Evolutionary conservation across 2,329 filamentous ascomycete species (phyloP), one percentile per base, ranked within the genome.

Genomic region (Lecanicillium sp.): DNA sequence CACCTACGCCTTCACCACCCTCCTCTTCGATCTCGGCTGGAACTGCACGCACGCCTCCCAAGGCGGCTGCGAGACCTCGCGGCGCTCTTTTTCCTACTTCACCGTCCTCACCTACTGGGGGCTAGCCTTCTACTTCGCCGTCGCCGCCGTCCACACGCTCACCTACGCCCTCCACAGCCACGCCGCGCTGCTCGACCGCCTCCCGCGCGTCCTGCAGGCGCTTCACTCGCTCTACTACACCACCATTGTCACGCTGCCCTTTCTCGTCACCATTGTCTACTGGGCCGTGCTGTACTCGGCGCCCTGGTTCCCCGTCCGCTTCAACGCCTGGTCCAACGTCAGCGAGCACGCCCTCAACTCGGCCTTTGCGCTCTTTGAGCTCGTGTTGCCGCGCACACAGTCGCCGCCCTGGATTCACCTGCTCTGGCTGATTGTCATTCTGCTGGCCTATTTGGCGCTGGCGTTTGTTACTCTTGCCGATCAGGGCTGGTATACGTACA

Each of bases 71-170:
- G 46, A 54, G 25, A 54, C 52, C 2, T 72, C 75, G 18, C 63
- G 67, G 37, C 60, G 67, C 33, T 72, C 71, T 33, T 92, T 94
- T 66, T 86, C 80, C 51, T 94, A 78, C 69, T 94, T 94, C 66
- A 94, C 87, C 19, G 69, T 80, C 52, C 66, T 92, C 42, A 86
- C 83, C 9, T 92, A 82, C 69, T 92, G 84, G 84, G 85, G 85
- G 2, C 63, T 90, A 27, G 79, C 75, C 17, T 90, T 89, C 64
- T 94, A 94, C 68, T 81, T 82, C 56, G 68, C 79, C 41, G 65
- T 81, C 52, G 70, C 82, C 2, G 69, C 81, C 14, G 45, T 77
- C 14, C 86, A 94, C 65, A 87, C 84, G 5, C 63, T 77, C 37
- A 71, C 69, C 34, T 92, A 90, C 62, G 72, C 74, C 11, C 60